Conservation (phyloP, 495 filamentous ascomycete species). For the Aspergillus steynii region DNA sequence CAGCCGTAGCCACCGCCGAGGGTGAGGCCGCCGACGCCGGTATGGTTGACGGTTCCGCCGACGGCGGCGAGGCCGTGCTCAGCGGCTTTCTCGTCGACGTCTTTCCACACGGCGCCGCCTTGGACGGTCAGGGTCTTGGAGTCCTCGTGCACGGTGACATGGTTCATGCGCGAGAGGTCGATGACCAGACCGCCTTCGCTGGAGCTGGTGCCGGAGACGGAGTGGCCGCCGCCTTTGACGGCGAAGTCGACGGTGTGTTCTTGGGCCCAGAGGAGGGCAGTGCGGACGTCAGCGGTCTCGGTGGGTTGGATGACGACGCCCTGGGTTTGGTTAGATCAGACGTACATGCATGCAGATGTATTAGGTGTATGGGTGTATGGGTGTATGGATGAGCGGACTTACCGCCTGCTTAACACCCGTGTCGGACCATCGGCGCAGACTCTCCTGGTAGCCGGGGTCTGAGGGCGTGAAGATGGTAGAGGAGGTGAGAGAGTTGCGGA, state of each 20-base stretch:
- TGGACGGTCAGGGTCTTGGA: conserved; percentile 48
- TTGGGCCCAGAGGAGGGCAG: conserved; percentile 44
- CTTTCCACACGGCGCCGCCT: conserved; percentile 56
- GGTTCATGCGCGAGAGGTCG: conserved; percentile 53
- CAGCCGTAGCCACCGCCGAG: conserved; percentile 60
- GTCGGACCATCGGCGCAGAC: conserved; percentile 38
- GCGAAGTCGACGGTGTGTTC: conserved; percentile 47
- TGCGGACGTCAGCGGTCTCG: conserved; percentile 36
- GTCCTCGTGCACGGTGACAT: conserved; percentile 45
- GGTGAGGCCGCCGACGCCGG: conserved; percentile 59
- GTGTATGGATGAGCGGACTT: conserved; percentile 7
- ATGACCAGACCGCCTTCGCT: conserved; percentile 53
- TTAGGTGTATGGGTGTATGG: not conserved
- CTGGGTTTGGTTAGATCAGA: conserved; percentile 20
- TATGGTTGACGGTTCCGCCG: conserved; percentile 61
- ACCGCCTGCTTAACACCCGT: conserved; percentile 39
- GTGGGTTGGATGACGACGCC: conserved; percentile 43
- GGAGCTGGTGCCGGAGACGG: conserved; percentile 49
- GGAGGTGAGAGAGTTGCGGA: conserved; percentile 22
- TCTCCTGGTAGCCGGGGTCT: conserved; percentile 30
- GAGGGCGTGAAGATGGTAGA: conserved; percentile 31
- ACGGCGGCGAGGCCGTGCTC: conserved; percentile 54
- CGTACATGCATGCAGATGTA: not conserved
- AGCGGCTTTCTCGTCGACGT: conserved; percentile 54
- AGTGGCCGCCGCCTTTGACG: conserved; percentile 56